phyloP scores from a whole-genome alignment of 2,329 filamentous ascomycete species.

The Truncatella angustata region DNA sequence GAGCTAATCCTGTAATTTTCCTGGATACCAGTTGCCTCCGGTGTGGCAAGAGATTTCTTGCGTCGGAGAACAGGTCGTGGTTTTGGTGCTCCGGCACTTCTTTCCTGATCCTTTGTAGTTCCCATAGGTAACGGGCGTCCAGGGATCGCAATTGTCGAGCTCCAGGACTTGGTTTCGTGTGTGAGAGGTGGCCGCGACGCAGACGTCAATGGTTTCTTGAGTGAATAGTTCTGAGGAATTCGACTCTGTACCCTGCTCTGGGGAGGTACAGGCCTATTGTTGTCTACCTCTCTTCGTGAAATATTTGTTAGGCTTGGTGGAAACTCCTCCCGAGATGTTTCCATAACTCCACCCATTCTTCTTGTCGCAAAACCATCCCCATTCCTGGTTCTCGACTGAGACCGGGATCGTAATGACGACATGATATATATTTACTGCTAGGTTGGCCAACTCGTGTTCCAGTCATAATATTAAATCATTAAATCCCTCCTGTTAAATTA shows the following conservation, averaged over 20 bases:
- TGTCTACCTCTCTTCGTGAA: slow-evolving; percentile 25
- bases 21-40: slow-evolving; percentile 31
- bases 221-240: slow-evolving; percentile 33
- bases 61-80: slow-evolving; percentile 45
- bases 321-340: slow-evolving; percentile 23
- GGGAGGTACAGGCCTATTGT: slow-evolving; percentile 12
- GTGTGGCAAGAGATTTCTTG: slow-evolving; percentile 47
- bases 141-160: slow-evolving; percentile 32
- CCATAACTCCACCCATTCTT: slow-evolving; percentile 26
- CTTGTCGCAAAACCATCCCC: slow-evolving; percentile 24
- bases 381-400: slow-evolving; percentile 22
- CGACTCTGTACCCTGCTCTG: slow-evolving; percentile 30
- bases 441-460: slow-evolving; percentile 13
- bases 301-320: slow-evolving; percentile 20
- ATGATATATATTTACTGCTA: slow-evolving; percentile 23
- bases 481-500: slow-evolving; percentile 19
- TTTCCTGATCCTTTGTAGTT: slow-evolving; percentile 32
- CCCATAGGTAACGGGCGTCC: slow-evolving; percentile 27
- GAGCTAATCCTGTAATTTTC: slow-evolving; percentile 34
- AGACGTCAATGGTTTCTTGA: slow-evolving; percentile 20
- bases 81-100: slow-evolving; percentile 26
- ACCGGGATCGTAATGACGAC: slow-evolving; percentile 28
- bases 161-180: slow-evolving; percentile 43
- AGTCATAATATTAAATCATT: slow-evolving; percentile 21
- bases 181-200: slow-evolving; percentile 34